phyloP scores from a whole-genome alignment of 2,329 filamentous ascomycete genomes.

The Alternaria sp. region DNA sequence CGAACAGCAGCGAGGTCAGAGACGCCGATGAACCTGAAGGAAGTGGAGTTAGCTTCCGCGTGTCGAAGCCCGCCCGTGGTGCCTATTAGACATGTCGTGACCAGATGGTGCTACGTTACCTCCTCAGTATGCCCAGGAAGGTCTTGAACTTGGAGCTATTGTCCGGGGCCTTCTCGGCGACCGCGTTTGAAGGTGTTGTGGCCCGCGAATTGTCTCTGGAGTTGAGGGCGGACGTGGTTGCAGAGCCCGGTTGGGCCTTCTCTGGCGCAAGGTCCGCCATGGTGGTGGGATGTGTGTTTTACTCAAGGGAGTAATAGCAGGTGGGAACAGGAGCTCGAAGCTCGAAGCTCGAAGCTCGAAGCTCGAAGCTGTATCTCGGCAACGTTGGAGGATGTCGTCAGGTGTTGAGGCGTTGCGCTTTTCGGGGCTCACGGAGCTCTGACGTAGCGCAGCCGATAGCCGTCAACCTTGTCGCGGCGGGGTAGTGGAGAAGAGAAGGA shows the following conservation, averaged over 20 bases:
- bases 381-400: slow-evolving; percentile 20
- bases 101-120: slow-evolving; percentile 62
- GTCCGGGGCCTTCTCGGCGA: slow-evolving; percentile 68
- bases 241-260: slow-evolving; percentile 37
- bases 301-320: slow-evolving; percentile 7
- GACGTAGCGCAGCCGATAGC: slow-evolving; percentile 40
- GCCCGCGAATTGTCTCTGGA: slow-evolving; percentile 50
- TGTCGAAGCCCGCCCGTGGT: slow-evolving; percentile 6
- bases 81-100: background rate
- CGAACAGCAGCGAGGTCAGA: slow-evolving; percentile 93
- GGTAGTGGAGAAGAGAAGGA: slow-evolving; percentile 13
- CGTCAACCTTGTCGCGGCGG: slow-evolving; percentile 14
- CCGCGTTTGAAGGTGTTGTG: slow-evolving; percentile 45
- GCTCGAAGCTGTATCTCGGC: slow-evolving; percentile 7
- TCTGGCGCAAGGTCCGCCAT: slow-evolving; percentile 47
- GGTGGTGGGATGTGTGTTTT: slow-evolving; percentile 20
- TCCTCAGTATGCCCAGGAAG: slow-evolving; percentile 85
- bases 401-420: slow-evolving; percentile 29
- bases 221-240: slow-evolving; percentile 42
- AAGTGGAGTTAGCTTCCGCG: slow-evolving; percentile 23
- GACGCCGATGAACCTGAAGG: slow-evolving; percentile 86
- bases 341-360: slow-evolving; percentile 1
- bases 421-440: slow-evolving; percentile 20
- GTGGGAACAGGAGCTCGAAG: background rate
- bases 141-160: slow-evolving; percentile 90